Conservation (phyloP, 2,329 filamentous ascomycete species). For the Exophiala sp. region DNA sequence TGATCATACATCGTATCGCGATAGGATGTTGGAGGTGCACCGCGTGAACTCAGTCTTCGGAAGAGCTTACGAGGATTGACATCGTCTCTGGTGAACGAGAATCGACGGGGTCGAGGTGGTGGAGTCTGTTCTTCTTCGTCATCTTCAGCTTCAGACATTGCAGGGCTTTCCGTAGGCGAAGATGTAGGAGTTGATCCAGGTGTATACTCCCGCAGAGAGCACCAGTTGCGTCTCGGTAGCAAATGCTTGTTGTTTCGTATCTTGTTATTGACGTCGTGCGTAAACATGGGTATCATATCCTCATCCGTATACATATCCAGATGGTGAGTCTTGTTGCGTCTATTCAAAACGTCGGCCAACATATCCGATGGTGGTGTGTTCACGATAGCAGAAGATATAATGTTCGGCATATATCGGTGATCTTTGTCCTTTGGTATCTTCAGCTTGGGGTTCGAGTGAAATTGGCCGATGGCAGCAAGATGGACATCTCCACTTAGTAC, state of each 20-base stretch:
- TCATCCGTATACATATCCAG: slow-evolving; percentile 76
- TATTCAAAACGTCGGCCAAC: slow-evolving; percentile 88
- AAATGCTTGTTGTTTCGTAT: slow-evolving; percentile 86
- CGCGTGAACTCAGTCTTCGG: slow-evolving; percentile 46
- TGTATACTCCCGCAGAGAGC: slow-evolving; percentile 79
- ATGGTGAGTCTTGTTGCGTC: slow-evolving; percentile 74
- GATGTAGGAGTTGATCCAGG: slow-evolving; percentile 72
- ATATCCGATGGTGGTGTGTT: slow-evolving; percentile 85
- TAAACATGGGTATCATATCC: slow-evolving; percentile 92
- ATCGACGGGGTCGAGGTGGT: slow-evolving; percentile 47
- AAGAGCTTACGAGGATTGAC: slow-evolving; percentile 44
- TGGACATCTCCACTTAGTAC: slow-evolving; percentile 94
- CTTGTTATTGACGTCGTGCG: slow-evolving; percentile 82
- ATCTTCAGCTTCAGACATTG: slow-evolving; percentile 23
- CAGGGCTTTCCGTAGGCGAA: slow-evolving; percentile 55
- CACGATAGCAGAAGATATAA: slow-evolving; percentile 90
- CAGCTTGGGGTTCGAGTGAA: slow-evolving; percentile 86
- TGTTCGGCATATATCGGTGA: slow-evolving; percentile 93
- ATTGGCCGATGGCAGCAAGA: slow-evolving; percentile 85
- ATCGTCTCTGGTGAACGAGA: slow-evolving; percentile 59
- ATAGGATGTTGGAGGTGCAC: slow-evolving; percentile 37
- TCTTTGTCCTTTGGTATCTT: slow-evolving; percentile 82
- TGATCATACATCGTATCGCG: slow-evolving; percentile 35
- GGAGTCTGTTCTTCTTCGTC: slow-evolving; percentile 26
- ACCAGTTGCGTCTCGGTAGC: slow-evolving; percentile 91